phyloP scores from a whole-genome alignment of 179 eudicot species.

The Beta corolliflora region DNA sequence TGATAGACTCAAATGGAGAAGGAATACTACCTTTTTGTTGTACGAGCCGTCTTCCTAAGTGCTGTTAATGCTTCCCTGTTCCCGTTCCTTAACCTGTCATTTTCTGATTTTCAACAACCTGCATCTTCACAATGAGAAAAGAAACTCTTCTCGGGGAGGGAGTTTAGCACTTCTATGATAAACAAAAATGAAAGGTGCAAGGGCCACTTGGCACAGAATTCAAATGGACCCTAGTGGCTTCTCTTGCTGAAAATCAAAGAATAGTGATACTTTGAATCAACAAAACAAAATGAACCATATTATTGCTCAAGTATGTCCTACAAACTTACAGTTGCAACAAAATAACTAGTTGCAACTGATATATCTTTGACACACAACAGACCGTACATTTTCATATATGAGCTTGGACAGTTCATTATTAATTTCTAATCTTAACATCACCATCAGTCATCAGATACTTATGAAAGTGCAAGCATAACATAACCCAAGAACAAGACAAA shows the following conservation, averaged over 20 bases:
- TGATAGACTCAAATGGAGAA: conserved; percentile 77
- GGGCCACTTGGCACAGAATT: not conserved
- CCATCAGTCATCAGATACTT: not conserved
- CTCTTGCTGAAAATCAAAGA: not conserved
- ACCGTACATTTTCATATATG: not conserved
- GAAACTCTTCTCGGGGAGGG: not conserved
- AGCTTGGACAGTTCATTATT: not conserved
- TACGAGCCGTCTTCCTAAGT: conserved; percentile 76
- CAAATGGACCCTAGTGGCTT: not conserved
- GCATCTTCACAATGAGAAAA: conserved; percentile 25
- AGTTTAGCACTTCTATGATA: not conserved
- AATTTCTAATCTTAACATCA: no score
- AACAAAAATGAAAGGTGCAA: not conserved
- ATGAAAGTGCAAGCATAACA: not conserved
- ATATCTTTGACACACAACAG: not conserved
- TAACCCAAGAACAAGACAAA: not conserved
- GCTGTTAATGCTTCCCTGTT: conserved; percentile 93
- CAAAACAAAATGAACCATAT: not conserved
- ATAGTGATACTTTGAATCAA: not conserved
- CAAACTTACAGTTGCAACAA: not conserved
- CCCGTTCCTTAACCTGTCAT: conserved; percentile 84
- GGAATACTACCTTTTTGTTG: conserved; percentile 84
- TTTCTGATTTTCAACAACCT: conserved; percentile 85
- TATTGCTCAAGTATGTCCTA: not conserved
- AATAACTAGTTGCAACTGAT: no score